Evolutionary conservation across 208 protist genomes (phyloP).

Genomic region (Trypanosomatidae sp.): DNA sequence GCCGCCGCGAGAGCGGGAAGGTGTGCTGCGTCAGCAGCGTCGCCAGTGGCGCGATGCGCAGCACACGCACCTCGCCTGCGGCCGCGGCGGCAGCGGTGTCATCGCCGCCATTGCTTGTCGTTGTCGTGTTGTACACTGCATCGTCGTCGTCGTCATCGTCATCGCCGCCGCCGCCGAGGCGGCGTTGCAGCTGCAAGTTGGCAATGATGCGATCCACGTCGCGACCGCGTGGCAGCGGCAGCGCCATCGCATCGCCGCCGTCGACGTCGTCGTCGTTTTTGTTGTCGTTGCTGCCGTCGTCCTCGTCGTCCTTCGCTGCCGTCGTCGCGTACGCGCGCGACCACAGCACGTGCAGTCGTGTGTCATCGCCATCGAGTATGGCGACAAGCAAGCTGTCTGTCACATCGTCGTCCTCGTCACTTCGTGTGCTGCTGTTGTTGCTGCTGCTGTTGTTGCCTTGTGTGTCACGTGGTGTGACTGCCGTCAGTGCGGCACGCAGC

Average conservation of each 20-base stretch:
- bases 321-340: neutral
- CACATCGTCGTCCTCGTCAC: neutral
- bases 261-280: neutral
- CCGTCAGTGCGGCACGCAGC: constrained; percentile 8
- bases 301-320: neutral
- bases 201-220: too few relatives aligned
- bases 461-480: neutral
- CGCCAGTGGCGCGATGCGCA: constrained; percentile 12
- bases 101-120: neutral
- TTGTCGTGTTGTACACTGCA: neutral
- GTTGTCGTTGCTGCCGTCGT: neutral
- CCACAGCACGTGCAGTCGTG: constrained; percentile 16
- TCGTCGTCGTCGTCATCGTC: neutral
- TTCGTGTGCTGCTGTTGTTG: too few relatives aligned
- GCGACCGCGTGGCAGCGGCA: too few relatives aligned
- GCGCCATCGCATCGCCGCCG: too few relatives aligned
- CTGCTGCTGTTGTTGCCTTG: neutral
- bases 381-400: constrained; percentile 11
- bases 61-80: neutral
- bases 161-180: neutral
- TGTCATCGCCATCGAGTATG: constrained; percentile 50
- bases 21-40: constrained; percentile 14
- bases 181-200: too few relatives aligned
- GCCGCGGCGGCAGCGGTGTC: neutral
- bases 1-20: constrained; percentile 37